Percentiles rank a stretch among this genome's conserved stretches.
phyloP scores from a whole-genome alignment of 805 yeast species.

The Huiozyma naganishii region DNA sequence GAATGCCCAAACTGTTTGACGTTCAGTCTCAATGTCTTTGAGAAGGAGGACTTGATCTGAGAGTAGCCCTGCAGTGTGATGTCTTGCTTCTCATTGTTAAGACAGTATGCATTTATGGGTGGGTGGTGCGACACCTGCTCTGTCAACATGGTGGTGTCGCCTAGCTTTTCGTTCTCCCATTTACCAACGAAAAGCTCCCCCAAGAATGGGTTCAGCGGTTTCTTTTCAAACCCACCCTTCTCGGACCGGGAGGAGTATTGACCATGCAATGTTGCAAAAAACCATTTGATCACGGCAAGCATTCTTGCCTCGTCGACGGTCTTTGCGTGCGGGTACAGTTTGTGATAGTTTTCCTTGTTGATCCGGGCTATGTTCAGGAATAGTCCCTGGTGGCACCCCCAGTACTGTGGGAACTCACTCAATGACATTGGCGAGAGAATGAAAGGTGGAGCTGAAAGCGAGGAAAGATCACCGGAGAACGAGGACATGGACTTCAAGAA shows the following conservation, averaged over 20 bases:
- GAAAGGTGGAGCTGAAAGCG: slow-evolving; percentile 95
- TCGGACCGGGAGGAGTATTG: slow-evolving; percentile 92
- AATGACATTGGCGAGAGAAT: slow-evolving; percentile 83
- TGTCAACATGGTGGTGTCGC: slow-evolving; percentile 68
- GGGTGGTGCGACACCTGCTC: slow-evolving; percentile 98
- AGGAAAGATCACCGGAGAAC: slow-evolving; percentile 86
- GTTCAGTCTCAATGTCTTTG: slow-evolving; percentile 60
- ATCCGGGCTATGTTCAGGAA: slow-evolving; percentile 58
- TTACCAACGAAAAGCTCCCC: slow-evolving; percentile 91
- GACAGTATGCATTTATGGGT: slow-evolving; percentile 83
- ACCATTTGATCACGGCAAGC: slow-evolving; percentile 82
- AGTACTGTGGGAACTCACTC: slow-evolving; percentile 86
- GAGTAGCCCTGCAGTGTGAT: slow-evolving; percentile 78
- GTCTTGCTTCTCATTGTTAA: slow-evolving; percentile 59
- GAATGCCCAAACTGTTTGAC: slow-evolving; percentile 94
- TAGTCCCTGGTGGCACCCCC: slow-evolving; percentile 89
- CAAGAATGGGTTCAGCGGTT: slow-evolving; percentile 90
- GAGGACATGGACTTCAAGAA: slow-evolving; percentile 85
- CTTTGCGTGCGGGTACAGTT: slow-evolving; percentile 21
- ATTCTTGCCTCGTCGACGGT: slow-evolving; percentile 42
- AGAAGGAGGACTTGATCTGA: slow-evolving; percentile 74
- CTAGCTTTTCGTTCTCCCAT: slow-evolving; percentile 58
- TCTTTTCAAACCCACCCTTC: slow-evolving; percentile 85
- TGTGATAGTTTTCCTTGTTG: slow-evolving; percentile 11
- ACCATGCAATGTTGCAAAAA: slow-evolving; percentile 78